These are phyloP conservation scores for Gossypium davidsonii DNA, from an alignment of 441 rosid species.

Conservation along the genomic window DNA sequence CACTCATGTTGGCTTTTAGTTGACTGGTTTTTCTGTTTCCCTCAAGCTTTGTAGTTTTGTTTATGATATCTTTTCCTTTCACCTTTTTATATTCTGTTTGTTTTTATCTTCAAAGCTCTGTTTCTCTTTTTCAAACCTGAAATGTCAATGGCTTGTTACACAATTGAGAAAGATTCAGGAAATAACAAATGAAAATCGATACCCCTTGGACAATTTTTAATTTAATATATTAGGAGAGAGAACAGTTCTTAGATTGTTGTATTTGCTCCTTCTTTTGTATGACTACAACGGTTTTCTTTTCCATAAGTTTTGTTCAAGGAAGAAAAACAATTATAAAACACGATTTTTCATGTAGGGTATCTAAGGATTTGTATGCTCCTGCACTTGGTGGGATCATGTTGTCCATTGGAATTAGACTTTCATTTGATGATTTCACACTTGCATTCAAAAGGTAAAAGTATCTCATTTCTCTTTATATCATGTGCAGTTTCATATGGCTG, in stretches of 20 bases:
- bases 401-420: slow-evolving; percentile 85
- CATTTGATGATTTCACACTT: slow-evolving; percentile 76
- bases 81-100: neutral
- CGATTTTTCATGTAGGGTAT: slow-evolving; percentile 55
- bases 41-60: neutral
- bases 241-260: neutral
- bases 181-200: neutral
- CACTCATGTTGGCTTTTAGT: neutral
- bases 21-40: neutral
- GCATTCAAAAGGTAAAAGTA: slow-evolving; percentile 62
- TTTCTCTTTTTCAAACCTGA: neutral
- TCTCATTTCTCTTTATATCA: neutral
- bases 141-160: neutral
- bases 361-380: slow-evolving; percentile 88
- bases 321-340: neutral
- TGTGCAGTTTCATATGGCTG: neutral
- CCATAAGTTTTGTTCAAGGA: neutral
- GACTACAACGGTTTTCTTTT: neutral
- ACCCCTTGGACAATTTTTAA: slow-evolving; percentile 6
- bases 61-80: neutral
- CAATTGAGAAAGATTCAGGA: neutral
- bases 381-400: slow-evolving; percentile 97
- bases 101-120: neutral
- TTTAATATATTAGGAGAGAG: neutral
- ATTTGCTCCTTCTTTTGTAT: neutral